phyloP scores from a whole-genome alignment of 768 basidiomycete genomes.

The Podaxis sp. region DNA sequence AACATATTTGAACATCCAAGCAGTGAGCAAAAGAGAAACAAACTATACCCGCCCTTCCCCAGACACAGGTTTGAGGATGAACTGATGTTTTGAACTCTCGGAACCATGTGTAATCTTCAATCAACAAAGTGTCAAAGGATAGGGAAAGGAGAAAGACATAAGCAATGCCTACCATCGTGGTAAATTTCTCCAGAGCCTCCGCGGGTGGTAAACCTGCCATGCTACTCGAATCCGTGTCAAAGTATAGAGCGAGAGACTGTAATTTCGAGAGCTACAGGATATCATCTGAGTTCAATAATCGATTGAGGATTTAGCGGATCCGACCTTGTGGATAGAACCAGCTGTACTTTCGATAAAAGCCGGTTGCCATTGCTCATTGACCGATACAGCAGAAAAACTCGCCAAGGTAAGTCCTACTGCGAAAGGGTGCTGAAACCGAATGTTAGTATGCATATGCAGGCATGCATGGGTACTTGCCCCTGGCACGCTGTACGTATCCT shows the following conservation, averaged over 20 bases:
- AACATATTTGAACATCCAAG: constrained; percentile 8
- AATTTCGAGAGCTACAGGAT: constrained; percentile 72
- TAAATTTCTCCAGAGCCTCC: constrained; percentile 75
- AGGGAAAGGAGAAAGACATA: background rate
- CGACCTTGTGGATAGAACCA: constrained; percentile 86
- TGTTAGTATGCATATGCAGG: constrained; percentile 2
- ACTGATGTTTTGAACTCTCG: constrained; percentile 74
- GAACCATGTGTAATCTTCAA: constrained; percentile 46
- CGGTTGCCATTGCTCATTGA: constrained; percentile 83
- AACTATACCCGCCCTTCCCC: constrained; percentile 80
- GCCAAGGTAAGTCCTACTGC: constrained; percentile 88
- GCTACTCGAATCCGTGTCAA: constrained; percentile 87
- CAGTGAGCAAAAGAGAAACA: constrained; percentile 10
- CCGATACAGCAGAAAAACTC: constrained; percentile 86
- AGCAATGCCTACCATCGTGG: constrained; percentile 56
- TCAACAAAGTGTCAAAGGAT: background rate
- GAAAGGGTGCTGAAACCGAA: constrained; percentile 77
- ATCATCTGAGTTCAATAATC: constrained; percentile 7
- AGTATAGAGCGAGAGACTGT: constrained; percentile 87
- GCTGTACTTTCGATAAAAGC: constrained; percentile 90
- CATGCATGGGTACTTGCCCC: constrained; percentile 56
- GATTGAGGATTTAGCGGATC: background rate
- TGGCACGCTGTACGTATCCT: constrained; percentile 92
- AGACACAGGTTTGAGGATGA: constrained; percentile 92
- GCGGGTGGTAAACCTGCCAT: constrained; percentile 65